Conservation (phyloP, 768 basidiomycete species). For the Pleurotus tuber-regium region DNA sequence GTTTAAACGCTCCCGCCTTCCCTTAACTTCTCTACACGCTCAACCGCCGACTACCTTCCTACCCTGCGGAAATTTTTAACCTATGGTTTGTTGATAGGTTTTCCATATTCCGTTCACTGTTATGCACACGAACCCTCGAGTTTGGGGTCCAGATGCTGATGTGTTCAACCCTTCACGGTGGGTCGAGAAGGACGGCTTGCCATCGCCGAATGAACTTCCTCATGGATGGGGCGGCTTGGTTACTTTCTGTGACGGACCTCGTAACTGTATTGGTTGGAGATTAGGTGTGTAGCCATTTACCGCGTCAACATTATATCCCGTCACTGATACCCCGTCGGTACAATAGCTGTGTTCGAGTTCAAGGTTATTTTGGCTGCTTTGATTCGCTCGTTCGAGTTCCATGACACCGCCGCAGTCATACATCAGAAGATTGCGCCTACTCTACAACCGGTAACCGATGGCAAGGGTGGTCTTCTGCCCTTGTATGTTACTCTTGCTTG, state of each 20-base stretch:
- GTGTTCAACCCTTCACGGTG: slow-evolving; percentile 39
- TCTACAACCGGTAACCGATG: slow-evolving; percentile 32
- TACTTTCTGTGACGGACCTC: slow-evolving; percentile 40
- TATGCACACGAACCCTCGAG: slow-evolving; percentile 28
- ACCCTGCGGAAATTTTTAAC: neutral
- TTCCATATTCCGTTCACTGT: slow-evolving; percentile 32
- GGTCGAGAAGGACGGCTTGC: slow-evolving; percentile 28
- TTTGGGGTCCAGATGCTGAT: slow-evolving; percentile 34
- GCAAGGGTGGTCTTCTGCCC: slow-evolving; percentile 18
- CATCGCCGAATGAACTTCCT: slow-evolving; percentile 26
- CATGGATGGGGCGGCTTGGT: slow-evolving; percentile 34
- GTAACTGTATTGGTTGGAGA: slow-evolving; percentile 40
- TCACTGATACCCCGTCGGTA: too few species aligned
- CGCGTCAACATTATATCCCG: too few species aligned
- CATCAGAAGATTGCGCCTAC: slow-evolving; percentile 30
- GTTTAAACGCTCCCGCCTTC: neutral
- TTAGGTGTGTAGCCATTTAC: slow-evolving; percentile 26
- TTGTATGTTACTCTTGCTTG: slow-evolving; percentile 12
- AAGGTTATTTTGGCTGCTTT: slow-evolving; percentile 37
- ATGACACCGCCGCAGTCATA: slow-evolving; percentile 30
- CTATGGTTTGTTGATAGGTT: slow-evolving; percentile 19
- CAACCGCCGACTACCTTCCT: too few species aligned
- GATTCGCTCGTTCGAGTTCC: slow-evolving; percentile 33
- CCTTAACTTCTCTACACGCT: too few species aligned
- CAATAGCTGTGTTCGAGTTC: slow-evolving; percentile 36